Evolutionary conservation across 228 moss, liverwort and hornwort genomes (phyloP), one percentile per base, ranked within the genome.

Genomic region (Sphagnum fallax): DNA sequence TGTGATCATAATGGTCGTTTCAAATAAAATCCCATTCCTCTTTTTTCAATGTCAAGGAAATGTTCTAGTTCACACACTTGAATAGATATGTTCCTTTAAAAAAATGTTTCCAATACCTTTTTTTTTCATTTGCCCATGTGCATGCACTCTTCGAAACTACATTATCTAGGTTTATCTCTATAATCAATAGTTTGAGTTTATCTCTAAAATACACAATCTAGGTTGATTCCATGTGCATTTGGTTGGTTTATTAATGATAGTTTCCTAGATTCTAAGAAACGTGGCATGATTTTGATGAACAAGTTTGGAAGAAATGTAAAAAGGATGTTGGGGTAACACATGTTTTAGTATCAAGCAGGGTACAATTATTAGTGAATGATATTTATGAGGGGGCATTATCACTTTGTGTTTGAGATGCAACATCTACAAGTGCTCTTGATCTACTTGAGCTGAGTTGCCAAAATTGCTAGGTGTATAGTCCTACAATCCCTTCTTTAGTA

Each of bases 231-330:
- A 18, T 18, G 18, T 0, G 18, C 0, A 18, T 18, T 18, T 18
- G 18, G 18, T 18, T 18, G 18, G 0, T 18, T 18, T 0, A 0
- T 18, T 18, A 0, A 18, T 18, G 18, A 18, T 18, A 18, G 0
- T 18, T 18, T 0, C 0, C 18, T 18, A 18, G 18, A 18, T 18
- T 18, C 0, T 18, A 61, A 49, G 82, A 94, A 91, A 81, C 74
- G 16, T 94, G 94, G 94, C 91, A 84, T 77, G 94, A 91, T 76
- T 91, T 90, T 70, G 84, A 86, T 60, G 67, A 80, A 60, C 74
- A 77, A 52, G 72, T 75, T 53, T 82, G 91, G 79, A 74, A 77
- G 15, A 53, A 58, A 18, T 92, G 93, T 74, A 80, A 81, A 82
- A 74, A 84, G 32, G 73, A 80, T 52, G 95, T 92, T 53, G 74